Percentiles rank a stretch among this genome's conserved stretches.
These are phyloP conservation scores for Aspergillus neotritici DNA, from an alignment of 2,329 filamentous ascomycete species.

Conservation along the genomic window DNA sequence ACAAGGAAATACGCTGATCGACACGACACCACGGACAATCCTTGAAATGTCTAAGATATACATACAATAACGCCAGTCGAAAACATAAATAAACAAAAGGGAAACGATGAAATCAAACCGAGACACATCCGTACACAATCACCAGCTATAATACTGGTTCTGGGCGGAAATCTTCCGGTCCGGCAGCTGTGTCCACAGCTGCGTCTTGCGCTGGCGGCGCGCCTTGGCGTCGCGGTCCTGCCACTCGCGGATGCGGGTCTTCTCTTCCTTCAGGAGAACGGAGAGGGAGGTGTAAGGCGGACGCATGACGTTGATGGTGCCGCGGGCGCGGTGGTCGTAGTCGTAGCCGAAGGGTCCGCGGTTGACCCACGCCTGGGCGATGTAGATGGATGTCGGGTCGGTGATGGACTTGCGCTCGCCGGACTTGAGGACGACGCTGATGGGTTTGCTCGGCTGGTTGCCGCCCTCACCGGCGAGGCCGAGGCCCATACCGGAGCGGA, in stretches of 20 bases:
- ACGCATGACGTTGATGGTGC: conserved; percentile 60
- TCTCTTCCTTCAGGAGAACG: conserved; percentile 86
- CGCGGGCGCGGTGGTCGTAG: conserved; percentile 70
- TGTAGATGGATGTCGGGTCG: conserved; percentile 78
- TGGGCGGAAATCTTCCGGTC: conserved; percentile 79
- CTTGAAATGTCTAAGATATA: background rate
- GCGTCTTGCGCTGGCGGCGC: conserved; percentile 65
- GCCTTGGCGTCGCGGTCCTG: conserved; percentile 72
- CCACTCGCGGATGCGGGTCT: conserved; percentile 74
- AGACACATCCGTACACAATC: conserved; percentile 26
- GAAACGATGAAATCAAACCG: conserved; percentile 5
- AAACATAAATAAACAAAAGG: background rate
- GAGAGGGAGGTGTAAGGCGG: conserved; percentile 71
- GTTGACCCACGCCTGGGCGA: conserved; percentile 90
- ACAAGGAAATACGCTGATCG: too few species aligned
- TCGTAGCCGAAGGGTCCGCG: conserved; percentile 59
- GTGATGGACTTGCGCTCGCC: conserved; percentile 65
- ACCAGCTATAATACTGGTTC: conserved; percentile 90
- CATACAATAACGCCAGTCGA: background rate
- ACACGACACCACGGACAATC: background rate
- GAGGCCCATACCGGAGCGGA: conserved; percentile 78
- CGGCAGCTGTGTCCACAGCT: conserved; percentile 82
- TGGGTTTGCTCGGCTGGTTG: conserved; percentile 32
- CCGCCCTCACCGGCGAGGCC: conserved; percentile 21
- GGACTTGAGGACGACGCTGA: conserved; percentile 66